phyloP scores from a whole-genome alignment of 2,329 filamentous ascomycete species.

The Colletotrichum sp. region DNA sequence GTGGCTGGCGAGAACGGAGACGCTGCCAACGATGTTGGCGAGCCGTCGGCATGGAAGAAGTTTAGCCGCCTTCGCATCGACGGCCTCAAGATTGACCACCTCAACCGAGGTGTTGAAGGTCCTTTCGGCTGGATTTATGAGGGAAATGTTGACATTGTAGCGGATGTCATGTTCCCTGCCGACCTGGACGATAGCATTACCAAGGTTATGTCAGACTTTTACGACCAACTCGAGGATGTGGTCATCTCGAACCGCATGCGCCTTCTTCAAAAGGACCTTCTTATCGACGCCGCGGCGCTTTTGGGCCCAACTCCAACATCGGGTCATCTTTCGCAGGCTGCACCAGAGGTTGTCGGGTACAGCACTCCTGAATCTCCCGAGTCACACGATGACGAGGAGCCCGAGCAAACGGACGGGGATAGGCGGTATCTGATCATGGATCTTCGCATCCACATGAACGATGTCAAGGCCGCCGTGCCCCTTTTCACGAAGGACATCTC shows the following conservation, averaged over 20 bases:
- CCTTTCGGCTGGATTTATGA: conserved; percentile 98
- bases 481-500: conserved; percentile 91
- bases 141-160: conserved; percentile 94
- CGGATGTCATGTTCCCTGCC: conserved; percentile 91
- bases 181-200: conserved; percentile 88
- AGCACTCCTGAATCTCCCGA: neutral
- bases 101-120: conserved; percentile 91
- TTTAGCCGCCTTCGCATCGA: conserved; percentile 93
- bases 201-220: conserved; percentile 96
- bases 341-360: neutral
- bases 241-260: conserved; percentile 78
- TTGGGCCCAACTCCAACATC: conserved; percentile 30
- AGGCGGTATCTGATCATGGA: conserved; percentile 91
- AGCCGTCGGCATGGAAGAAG: conserved; percentile 87
- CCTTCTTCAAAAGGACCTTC: conserved; percentile 56
- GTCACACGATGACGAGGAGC: neutral
- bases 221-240: conserved; percentile 92
- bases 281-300: conserved; percentile 24
- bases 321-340: conserved; percentile 36
- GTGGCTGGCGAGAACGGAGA: conserved; percentile 66
- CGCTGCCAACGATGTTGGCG: conserved; percentile 63
- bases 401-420: conserved; percentile 50
- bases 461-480: conserved; percentile 90
- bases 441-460: conserved; percentile 91
- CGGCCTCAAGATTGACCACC: conserved; percentile 90